A percentile compares a stretch with the other conserved stretches of the same genome.
These are phyloP conservation scores for Acidomyces sp. DNA, from an alignment of 495 filamentous ascomycete genomes.

Conservation along the genomic window DNA sequence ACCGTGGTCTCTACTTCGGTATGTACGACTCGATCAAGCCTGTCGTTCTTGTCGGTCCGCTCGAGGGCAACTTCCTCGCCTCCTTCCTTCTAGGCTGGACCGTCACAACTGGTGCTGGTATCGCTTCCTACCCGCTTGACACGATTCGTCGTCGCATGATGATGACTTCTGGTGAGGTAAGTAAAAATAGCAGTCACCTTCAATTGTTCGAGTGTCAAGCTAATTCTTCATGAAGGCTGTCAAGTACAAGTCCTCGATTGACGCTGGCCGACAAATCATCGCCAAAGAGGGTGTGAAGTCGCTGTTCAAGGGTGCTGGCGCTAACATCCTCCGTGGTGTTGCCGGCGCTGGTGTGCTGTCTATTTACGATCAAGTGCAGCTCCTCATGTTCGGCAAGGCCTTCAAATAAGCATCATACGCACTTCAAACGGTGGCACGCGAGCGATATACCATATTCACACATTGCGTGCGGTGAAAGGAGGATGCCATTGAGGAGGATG, in stretches of 20 bases:
- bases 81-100: conserved; percentile 97
- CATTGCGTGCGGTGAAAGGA: conserved; percentile 5
- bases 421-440: conserved; percentile 6
- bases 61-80: conserved; percentile 96
- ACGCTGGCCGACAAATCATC: conserved; percentile 90
- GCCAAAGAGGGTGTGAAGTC: conserved; percentile 93
- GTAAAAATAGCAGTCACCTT: conserved; percentile 18
- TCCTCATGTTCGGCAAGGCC: conserved; percentile 98
- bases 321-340: conserved; percentile 99
- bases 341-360: conserved; percentile 99
- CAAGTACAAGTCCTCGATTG: conserved; percentile 93
- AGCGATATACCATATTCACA: background rate
- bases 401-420: conserved; percentile 78
- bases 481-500: conserved; percentile 16
- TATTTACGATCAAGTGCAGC: conserved; percentile 99
- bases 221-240: conserved; percentile 53
- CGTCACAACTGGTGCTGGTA: conserved; percentile 99
- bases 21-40: conserved; percentile 99
- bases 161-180: conserved; percentile 84
- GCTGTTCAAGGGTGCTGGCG: conserved; percentile 99
- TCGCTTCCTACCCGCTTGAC: conserved; percentile 98
- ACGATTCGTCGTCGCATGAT: conserved; percentile 99
- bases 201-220: background rate
- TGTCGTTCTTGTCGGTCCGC: conserved; percentile 77
- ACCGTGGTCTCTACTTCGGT: conserved; percentile 99